Evolutionary conservation across 2,329 filamentous ascomycete species (phyloP).

Genomic region (Colletotrichum trifolii): DNA sequence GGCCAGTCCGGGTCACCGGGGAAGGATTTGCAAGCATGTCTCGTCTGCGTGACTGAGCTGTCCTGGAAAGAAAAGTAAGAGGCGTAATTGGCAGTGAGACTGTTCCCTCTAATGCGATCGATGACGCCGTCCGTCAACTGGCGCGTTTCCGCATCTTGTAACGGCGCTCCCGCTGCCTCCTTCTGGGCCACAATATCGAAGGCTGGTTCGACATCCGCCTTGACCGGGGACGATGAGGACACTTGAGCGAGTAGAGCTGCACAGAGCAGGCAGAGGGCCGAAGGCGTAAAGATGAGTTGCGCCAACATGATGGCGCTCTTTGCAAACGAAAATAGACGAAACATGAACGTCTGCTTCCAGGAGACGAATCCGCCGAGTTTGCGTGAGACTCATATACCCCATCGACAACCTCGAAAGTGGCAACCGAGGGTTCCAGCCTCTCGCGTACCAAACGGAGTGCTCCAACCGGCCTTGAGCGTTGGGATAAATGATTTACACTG

Average conservation of each 20-base stretch:
- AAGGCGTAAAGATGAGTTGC: background rate
- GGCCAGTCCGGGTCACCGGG: background rate
- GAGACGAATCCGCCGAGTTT: too few species aligned
- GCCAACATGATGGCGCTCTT: too few species aligned
- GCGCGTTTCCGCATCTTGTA: background rate
- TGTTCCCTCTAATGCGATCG: background rate
- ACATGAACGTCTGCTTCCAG: too few species aligned
- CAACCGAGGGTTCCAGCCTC: too few species aligned
- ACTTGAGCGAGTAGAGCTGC: background rate
- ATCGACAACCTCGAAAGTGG: too few species aligned
- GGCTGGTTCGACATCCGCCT: background rate
- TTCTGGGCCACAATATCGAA: background rate
- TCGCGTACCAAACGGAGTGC: too few species aligned
- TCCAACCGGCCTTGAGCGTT: too few species aligned
- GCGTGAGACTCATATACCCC: too few species aligned
- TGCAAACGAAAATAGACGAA: too few species aligned
- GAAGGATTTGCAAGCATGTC: background rate
- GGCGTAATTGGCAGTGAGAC: background rate
- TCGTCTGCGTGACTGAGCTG: background rate
- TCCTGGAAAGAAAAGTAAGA: background rate
- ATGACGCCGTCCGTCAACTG: background rate
- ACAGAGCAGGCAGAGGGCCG: background rate
- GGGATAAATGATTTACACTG: too few species aligned
- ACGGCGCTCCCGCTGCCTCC: background rate
- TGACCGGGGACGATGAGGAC: background rate